Evolutionary conservation across 768 basidiomycete species (phyloP).

Genomic region (Coprinopsis strossmayeri): DNA sequence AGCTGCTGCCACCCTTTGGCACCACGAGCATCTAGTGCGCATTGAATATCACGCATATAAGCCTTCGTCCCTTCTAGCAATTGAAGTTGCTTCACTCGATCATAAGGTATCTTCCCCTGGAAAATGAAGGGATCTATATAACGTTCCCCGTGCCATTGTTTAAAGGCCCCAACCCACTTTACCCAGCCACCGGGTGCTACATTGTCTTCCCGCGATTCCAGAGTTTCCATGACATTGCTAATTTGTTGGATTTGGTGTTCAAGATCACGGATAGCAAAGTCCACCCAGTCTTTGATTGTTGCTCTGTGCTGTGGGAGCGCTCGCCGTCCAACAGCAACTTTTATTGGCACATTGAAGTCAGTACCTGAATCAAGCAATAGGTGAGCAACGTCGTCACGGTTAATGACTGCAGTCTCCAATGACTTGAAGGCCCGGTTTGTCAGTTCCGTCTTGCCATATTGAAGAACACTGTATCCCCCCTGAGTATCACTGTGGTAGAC

Average conservation of each 20-base stretch:
- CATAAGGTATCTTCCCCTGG: conserved; percentile 3
- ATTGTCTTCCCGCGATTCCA: not conserved
- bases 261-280: conserved; percentile 21
- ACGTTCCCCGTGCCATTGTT: not conserved
- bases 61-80: conserved; percentile 20
- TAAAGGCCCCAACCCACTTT: conserved; percentile 9
- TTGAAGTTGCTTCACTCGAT: conserved; percentile 13
- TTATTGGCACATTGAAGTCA: conserved; percentile 25
- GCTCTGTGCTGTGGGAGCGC: conserved; percentile 14
- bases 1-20: conserved; percentile 41
- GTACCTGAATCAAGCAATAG: conserved; percentile 33
- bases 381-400: conserved; percentile 30
- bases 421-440: conserved; percentile 24
- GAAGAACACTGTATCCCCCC: conserved; percentile 14
- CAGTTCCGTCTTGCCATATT: conserved; percentile 19
- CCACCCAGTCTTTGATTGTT: conserved; percentile 34
- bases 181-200: conserved; percentile 10
- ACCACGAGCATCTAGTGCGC: conserved; percentile 23
- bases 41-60: conserved; percentile 28
- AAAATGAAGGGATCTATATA: conserved; percentile 3
- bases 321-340: conserved; percentile 16
- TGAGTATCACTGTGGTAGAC: conserved; percentile 11
- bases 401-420: conserved; percentile 29
- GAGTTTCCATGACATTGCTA: conserved; percentile 7
- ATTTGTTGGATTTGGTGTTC: conserved; percentile 17